Base-by-base conservation (phyloP, 23 red algal genomes). In the Pyropia yezoensis region DNA sequence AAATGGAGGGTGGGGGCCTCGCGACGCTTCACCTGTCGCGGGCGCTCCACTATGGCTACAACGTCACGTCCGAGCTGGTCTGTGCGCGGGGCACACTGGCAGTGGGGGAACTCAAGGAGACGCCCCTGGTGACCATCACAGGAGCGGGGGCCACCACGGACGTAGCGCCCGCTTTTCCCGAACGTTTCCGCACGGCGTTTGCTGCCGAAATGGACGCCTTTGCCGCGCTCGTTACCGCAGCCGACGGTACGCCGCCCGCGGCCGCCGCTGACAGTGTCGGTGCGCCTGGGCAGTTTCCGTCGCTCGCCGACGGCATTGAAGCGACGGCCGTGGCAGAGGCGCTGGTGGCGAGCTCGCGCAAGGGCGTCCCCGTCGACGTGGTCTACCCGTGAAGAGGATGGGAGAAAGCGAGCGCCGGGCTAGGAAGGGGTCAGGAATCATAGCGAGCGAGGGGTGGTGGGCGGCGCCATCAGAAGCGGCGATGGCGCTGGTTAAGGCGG, bases 271-370 rank as follows among this genome's bases (percentile, higher is more conserved):
- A 27, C 7, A 17, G 75, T 29, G 7, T 87, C 7, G 52, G 49
- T 23, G 27, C 27, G 49, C 56, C 59, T 17, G 59, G 49, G 33
- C 64, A 72, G 22, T 91, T 69, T 30, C 74, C 87, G 4, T 19
- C 49, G 33, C 65, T 67, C 12, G 62, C 62, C 33, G 90, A 96
- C 26, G 90, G 83, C 0, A 57, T 88, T 19, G 52, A 51, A 19
- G 90, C 82, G 7, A 96, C 90, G 45, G 57, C 63, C 1, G 90
- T 96, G 18, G 82, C 90, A 2, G 90, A 96, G 61, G 84, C 90
- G 54, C 26, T 96, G 3, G 90, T 96, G 3, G 12, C 4, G 6
- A 59, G 55, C 55, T 23, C 25, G 7, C 21, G 12, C 12, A 2
- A 21, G 19, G 17, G 0, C 7, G 21, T 9, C 4, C 21, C 25